A percentile compares a stretch with the other conserved stretches of the same genome.
Conservation (phyloP, 208 protist genomes). For the Acanthamoeba culbertsoni region DNA sequence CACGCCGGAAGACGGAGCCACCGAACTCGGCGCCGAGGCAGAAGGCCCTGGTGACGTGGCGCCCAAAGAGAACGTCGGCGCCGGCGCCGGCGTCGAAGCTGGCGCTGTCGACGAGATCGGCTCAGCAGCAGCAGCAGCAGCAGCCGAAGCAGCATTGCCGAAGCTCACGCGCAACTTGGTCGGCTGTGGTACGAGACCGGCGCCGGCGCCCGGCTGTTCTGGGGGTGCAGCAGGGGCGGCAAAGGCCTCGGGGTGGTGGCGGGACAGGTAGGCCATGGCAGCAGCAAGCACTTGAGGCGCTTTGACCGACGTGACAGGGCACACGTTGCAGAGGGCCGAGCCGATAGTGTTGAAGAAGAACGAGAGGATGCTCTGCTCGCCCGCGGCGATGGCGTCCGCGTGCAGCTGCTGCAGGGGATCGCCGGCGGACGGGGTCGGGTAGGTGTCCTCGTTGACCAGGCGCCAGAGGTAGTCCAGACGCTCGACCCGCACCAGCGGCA, state of each 20-base stretch:
- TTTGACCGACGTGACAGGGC: not conserved
- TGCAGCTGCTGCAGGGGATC: not conserved
- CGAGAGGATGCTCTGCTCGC: not conserved
- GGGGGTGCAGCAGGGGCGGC: not conserved
- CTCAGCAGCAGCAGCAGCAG: not conserved
- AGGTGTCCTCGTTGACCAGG: not conserved
- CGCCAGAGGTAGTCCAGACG: conserved; percentile 45
- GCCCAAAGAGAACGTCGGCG: not conserved
- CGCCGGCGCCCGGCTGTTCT: not conserved
- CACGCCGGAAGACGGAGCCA: not conserved
- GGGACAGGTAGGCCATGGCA: not conserved
- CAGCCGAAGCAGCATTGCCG: not conserved
- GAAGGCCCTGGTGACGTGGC: not conserved
- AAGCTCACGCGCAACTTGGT: conserved; percentile 17
- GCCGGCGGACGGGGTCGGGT: not conserved
- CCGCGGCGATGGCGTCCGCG: not conserved
- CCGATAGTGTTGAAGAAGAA: conserved; percentile 56
- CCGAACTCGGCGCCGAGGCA: not conserved
- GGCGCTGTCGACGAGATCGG: not conserved
- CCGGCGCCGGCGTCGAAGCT: not conserved
- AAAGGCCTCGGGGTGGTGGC: not conserved
- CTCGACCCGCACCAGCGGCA: not conserved
- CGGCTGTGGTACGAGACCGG: not conserved
- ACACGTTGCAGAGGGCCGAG: not conserved
- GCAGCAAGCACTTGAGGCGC: not conserved